These are phyloP conservation scores for Pseudophaeomoniella oleicola DNA, from an alignment of 2,329 filamentous ascomycete species.

Conservation along the genomic window DNA sequence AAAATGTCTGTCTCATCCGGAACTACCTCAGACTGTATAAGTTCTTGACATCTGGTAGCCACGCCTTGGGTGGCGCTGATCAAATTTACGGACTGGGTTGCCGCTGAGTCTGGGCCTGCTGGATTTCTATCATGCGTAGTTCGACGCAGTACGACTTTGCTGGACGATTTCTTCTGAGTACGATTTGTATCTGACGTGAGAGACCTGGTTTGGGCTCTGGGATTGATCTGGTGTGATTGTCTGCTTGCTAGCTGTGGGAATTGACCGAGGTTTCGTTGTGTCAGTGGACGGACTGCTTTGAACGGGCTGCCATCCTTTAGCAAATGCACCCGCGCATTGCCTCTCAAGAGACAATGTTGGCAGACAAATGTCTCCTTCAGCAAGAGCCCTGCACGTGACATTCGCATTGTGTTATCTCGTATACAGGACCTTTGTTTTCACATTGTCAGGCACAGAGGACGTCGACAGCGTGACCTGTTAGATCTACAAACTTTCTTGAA, in stretches of 20 bases:
- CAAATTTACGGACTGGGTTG: background rate
- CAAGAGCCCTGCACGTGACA: background rate
- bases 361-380: background rate
- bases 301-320: background rate
- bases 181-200: no score
- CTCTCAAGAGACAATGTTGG: background rate
- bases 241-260: background rate
- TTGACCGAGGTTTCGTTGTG: background rate
- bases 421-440: no score
- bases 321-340: background rate
- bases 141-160: no score
- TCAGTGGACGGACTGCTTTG: background rate
- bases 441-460: no score
- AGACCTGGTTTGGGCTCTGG: background rate
- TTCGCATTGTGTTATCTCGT: background rate
- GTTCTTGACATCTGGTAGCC: background rate
- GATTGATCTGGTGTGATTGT: background rate
- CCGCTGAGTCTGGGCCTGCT: no score
- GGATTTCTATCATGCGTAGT: no score
- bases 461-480: no score
- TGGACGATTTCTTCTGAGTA: no score
- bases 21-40: background rate
- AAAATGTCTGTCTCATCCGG: slow-evolving; percentile 17
- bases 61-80: background rate
- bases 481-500: no score